Evolutionary conservation across 2,329 filamentous ascomycete genomes (phyloP).

Genomic region (Aspergillus sergii): DNA sequence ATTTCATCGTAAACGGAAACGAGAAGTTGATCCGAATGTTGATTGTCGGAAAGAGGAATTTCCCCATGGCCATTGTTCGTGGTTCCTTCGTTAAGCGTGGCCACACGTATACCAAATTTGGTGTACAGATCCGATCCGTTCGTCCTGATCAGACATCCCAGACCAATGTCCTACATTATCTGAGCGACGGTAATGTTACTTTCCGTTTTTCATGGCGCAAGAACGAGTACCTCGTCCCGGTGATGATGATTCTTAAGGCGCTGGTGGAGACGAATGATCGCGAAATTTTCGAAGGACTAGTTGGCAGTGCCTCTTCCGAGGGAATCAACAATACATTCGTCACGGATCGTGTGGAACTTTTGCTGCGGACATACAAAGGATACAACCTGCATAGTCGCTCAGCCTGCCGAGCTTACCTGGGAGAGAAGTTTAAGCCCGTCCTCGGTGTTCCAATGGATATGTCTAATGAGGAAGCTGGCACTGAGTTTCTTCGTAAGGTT

Average conservation of each 20-base stretch:
- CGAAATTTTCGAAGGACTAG: conserved; percentile 92
- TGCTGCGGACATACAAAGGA: conserved; percentile 89
- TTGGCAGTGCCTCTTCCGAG: conserved; percentile 75
- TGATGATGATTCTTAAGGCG: conserved; percentile 96
- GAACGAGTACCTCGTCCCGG: conserved; percentile 92
- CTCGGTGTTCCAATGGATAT: conserved; percentile 81
- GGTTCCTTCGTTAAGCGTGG: conserved; percentile 89
- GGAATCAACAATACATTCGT: conserved; percentile 87
- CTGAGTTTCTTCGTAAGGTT: conserved; percentile 86
- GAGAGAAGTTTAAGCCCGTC: conserved; percentile 87
- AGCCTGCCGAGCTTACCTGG: conserved; percentile 83
- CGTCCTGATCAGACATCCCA: conserved; percentile 97
- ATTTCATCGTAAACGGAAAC: conserved; percentile 96
- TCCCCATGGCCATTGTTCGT: conserved; percentile 90
- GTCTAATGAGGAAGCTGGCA: conserved; percentile 85
- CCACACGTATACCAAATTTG: conserved; percentile 81
- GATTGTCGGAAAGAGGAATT: conserved; percentile 87
- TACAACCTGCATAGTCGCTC: conserved; percentile 81
- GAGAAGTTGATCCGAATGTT: conserved; percentile 95
- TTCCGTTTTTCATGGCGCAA: conserved; percentile 98
- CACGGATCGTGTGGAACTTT: conserved; percentile 88
- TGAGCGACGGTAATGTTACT: conserved; percentile 92
- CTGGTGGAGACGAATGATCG: conserved; percentile 94
- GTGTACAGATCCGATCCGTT: conserved; percentile 88
- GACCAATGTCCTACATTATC: conserved; percentile 94